phyloP scores from a whole-genome alignment of 441 rosid species.

The Gossypium davidsonii region DNA sequence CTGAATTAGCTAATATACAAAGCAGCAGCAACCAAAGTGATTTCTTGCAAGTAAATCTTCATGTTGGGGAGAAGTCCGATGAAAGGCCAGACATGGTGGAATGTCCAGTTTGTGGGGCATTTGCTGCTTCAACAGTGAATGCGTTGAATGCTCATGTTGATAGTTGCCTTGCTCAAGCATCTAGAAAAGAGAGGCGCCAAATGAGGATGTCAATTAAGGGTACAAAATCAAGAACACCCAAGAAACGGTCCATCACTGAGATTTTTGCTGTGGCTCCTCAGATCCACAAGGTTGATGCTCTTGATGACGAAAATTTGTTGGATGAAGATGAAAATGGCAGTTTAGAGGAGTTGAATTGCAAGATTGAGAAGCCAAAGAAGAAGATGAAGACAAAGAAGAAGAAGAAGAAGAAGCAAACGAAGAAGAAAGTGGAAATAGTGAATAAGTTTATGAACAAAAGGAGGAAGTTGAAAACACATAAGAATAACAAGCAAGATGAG shows the following conservation, averaged over 20 bases:
- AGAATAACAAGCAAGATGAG: constrained; percentile 12
- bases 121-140: constrained; percentile 21
- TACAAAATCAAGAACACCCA: constrained; percentile 30
- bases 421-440: constrained; percentile 14
- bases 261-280: constrained; percentile 40
- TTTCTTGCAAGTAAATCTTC: not conserved
- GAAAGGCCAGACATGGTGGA: constrained; percentile 21
- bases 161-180: constrained; percentile 19
- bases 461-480: constrained; percentile 16
- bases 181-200: constrained; percentile 19
- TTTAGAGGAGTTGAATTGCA: not conserved
- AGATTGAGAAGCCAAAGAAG: constrained; percentile 16
- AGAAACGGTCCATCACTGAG: constrained; percentile 47
- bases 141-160: constrained; percentile 23
- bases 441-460: constrained; percentile 17
- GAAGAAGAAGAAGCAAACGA: constrained; percentile 13
- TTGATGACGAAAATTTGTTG: constrained; percentile 7
- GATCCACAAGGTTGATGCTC: constrained; percentile 19
- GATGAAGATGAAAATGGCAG: not conserved
- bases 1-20: not conserved
- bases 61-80: constrained; percentile 13
- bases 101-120: constrained; percentile 24
- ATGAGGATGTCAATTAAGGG: constrained; percentile 20
- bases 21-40: not conserved
- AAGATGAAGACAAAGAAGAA: constrained; percentile 2